phyloP scores from a whole-genome alignment of 306 rosid species.

The Malus fusca region DNA sequence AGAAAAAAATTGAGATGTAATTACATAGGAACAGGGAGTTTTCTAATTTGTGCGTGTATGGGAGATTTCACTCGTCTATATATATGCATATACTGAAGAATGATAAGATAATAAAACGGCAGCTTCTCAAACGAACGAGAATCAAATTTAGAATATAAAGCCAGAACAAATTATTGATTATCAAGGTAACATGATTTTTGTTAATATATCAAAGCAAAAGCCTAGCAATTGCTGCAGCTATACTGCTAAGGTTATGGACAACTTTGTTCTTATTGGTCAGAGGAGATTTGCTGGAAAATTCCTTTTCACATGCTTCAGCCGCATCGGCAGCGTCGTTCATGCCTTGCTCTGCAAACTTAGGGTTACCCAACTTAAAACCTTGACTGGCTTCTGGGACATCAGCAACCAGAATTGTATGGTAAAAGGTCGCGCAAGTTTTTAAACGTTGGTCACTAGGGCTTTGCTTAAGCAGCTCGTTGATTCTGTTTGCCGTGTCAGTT shows the following conservation, averaged over 20 bases:
- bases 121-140: too few relatives aligned
- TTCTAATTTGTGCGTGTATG: too few relatives aligned
- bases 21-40: too few relatives aligned
- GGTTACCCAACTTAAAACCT: conserved; percentile 29
- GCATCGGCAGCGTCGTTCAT: conserved; percentile 29
- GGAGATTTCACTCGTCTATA: too few relatives aligned
- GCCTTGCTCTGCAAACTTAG: conserved; percentile 37
- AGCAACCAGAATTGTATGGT: conserved; percentile 21
- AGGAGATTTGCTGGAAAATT: conserved; percentile 33
- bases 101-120: too few relatives aligned
- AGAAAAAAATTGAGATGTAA: too few relatives aligned
- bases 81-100: too few relatives aligned
- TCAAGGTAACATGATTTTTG: too few relatives aligned
- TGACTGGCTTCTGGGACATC: conserved; percentile 31
- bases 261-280: conserved; percentile 16
- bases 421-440: conserved; percentile 7
- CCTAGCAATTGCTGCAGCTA: conserved; percentile 29
- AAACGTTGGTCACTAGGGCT: neutral
- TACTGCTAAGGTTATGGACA: conserved; percentile 18
- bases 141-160: too few relatives aligned
- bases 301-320: conserved; percentile 20
- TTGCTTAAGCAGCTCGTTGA: conserved; percentile 8
- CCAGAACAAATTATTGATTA: too few relatives aligned
- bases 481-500: conserved; percentile 2
- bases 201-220: too few relatives aligned